Percentiles rank a stretch among this genome's conserved stretches.
phyloP scores from a whole-genome alignment of 164 flowering plant genomes.

The Hamamelis virginiana region DNA sequence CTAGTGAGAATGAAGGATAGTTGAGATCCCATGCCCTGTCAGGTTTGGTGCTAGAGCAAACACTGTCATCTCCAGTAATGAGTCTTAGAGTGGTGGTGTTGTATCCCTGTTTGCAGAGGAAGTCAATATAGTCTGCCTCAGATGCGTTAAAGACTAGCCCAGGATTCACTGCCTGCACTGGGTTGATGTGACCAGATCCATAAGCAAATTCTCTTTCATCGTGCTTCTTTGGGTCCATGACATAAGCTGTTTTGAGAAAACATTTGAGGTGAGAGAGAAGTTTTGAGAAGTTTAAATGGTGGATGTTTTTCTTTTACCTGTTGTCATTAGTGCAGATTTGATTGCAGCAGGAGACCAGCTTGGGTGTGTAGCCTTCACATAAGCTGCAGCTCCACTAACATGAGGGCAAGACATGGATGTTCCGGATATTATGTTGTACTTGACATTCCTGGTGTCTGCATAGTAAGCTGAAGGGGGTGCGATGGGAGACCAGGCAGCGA shows the following conservation, averaged over 20 bases:
- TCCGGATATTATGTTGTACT: constrained; percentile 14
- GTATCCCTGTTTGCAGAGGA: constrained; percentile 21
- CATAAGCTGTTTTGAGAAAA: constrained; percentile 9
- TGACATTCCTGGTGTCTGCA: neutral
- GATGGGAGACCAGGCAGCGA: constrained; percentile 25
- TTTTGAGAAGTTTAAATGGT: neutral
- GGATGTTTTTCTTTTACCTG: neutral
- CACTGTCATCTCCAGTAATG: constrained; percentile 4
- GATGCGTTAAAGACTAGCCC: constrained; percentile 27
- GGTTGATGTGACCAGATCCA: constrained; percentile 32
- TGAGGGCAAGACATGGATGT: constrained; percentile 26
- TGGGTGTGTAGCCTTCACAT: constrained; percentile 12
- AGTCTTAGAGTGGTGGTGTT: constrained; percentile 2
- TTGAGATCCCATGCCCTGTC: constrained; percentile 9
- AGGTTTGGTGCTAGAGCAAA: neutral
- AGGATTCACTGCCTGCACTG: constrained; percentile 20
- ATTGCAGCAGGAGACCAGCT: constrained; percentile 19
- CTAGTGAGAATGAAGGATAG: constrained; percentile 11
- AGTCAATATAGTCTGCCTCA: constrained; percentile 19
- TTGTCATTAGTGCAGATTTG: constrained; percentile 22
- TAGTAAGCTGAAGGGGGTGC: neutral
- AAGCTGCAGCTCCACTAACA: constrained; percentile 17
- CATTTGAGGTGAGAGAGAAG: neutral
- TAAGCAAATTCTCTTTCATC: constrained; percentile 24
- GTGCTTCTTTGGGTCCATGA: constrained; percentile 22